These are phyloP conservation scores for Blastomyces silverae DNA, from an alignment of 2,329 filamentous ascomycete species.

Conservation along the genomic window DNA sequence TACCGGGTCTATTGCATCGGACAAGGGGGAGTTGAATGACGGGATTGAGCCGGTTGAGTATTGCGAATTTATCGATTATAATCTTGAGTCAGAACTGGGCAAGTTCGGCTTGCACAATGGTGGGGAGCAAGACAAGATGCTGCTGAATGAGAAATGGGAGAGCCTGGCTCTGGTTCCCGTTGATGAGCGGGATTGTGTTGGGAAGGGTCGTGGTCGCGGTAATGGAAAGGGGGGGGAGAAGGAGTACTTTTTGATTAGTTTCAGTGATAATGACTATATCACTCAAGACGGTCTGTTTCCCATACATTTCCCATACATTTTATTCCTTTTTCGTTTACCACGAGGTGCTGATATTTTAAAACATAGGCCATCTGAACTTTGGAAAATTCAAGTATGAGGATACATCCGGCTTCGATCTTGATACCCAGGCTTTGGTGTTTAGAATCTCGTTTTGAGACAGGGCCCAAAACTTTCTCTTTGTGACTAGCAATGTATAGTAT, in stretches of 20 bases:
- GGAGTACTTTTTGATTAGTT: conserved; percentile 60
- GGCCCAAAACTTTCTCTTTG: background rate
- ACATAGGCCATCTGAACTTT: background rate
- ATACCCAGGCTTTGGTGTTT: conserved; percentile 60
- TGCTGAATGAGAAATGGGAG: conserved; percentile 76
- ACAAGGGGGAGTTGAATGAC: conserved; percentile 48
- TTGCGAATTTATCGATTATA: conserved; percentile 62
- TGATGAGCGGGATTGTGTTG: conserved; percentile 36
- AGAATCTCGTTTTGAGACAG: conserved; percentile 16
- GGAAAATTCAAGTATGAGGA: conserved; percentile 52
- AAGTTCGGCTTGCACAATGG: conserved; percentile 65
- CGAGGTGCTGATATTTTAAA: background rate
- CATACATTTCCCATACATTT: background rate
- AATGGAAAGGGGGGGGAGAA: conserved; percentile 38
- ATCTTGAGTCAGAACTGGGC: conserved; percentile 57
- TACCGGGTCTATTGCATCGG: conserved; percentile 42
- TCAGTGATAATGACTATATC: conserved; percentile 70
- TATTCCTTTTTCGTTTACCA: background rate
- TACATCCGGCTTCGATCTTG: conserved; percentile 50
- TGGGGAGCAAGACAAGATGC: conserved; percentile 49
- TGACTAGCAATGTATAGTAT: background rate
- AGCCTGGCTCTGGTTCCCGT: conserved; percentile 57
- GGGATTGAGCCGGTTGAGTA: conserved; percentile 54
- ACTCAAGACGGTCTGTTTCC: conserved; percentile 55
- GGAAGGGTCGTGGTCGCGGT: conserved; percentile 18